Percentiles rank a stretch among this genome's conserved stretches.
phyloP scores from a whole-genome alignment of 345 rosid genomes.

The Citrus medica region DNA sequence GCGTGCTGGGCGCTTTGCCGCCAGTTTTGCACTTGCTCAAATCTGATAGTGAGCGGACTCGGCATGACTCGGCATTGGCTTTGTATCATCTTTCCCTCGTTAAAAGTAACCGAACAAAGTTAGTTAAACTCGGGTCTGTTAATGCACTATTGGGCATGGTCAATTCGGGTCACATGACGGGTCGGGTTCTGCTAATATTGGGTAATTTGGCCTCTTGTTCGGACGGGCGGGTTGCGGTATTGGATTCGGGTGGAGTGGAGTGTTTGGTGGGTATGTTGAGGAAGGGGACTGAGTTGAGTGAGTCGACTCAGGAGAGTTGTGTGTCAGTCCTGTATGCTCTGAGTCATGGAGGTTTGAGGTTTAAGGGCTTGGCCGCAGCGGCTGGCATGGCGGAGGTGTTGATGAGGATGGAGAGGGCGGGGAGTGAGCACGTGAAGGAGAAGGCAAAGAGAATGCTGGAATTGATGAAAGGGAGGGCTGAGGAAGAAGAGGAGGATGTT shows the following conservation, averaged over 20 bases:
- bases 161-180: slow-evolving; percentile 46
- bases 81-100: slow-evolving; percentile 76
- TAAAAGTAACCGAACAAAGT: slow-evolving; percentile 58
- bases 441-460: slow-evolving; percentile 52
- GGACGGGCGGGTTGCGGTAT: slow-evolving; percentile 55
- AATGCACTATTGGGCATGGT: slow-evolving; percentile 50
- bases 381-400: slow-evolving; percentile 60
- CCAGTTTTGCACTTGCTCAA: slow-evolving; percentile 66
- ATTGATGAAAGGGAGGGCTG: slow-evolving; percentile 35
- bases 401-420: slow-evolving; percentile 39
- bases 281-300: slow-evolving; percentile 29
- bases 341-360: slow-evolving; percentile 63
- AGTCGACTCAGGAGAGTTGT: slow-evolving; percentile 56
- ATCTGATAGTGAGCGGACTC: slow-evolving; percentile 56
- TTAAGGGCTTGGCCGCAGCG: slow-evolving; percentile 68
- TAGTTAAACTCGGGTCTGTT: slow-evolving; percentile 65
- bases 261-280: slow-evolving; percentile 52
- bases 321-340: slow-evolving; percentile 55
- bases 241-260: slow-evolving; percentile 81
- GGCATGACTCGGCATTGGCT: slow-evolving; percentile 77
- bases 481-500: slow-evolving; percentile 45
- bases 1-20: slow-evolving; percentile 77
- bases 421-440: slow-evolving; percentile 43
- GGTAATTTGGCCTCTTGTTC: slow-evolving; percentile 52
- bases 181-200: slow-evolving; percentile 50